Conservation (phyloP, 164 flowering plant species). For the Aristolochia contorta region DNA sequence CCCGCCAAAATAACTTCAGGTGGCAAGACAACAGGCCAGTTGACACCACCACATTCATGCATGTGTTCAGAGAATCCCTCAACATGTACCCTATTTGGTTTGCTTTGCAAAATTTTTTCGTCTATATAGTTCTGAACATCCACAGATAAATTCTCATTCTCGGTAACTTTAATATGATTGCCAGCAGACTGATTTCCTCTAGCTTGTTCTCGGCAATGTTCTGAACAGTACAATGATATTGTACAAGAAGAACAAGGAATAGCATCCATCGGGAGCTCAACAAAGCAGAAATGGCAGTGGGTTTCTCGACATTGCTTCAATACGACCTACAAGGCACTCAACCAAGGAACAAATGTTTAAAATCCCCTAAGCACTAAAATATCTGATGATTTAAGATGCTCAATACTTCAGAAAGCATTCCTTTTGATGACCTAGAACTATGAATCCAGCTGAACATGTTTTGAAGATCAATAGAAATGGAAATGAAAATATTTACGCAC, state of each 20-base stretch:
- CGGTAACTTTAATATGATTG: constrained; percentile 4
- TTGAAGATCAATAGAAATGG: no score
- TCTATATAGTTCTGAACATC: constrained; percentile 32
- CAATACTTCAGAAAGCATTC: no score
- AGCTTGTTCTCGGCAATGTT: constrained; percentile 48
- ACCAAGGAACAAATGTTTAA: constrained; percentile 7
- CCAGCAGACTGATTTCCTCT: constrained; percentile 30
- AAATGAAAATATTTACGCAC: no score
- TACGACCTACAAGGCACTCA: constrained; percentile 44
- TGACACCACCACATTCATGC: constrained; percentile 76
- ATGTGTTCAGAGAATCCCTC: constrained; percentile 42
- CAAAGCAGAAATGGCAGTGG: constrained; percentile 85
- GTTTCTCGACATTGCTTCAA: constrained; percentile 66
- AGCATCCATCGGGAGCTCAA: constrained; percentile 62
- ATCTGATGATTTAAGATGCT: background rate
- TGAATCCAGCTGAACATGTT: no score
- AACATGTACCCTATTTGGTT: constrained; percentile 4
- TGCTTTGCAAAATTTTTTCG: constrained; percentile 13
- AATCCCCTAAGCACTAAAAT: background rate
- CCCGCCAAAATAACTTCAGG: constrained; percentile 71
- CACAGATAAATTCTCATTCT: constrained; percentile 16
- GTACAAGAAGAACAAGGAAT: constrained; percentile 74
- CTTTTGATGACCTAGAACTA: no score
- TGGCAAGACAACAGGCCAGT: constrained; percentile 79
- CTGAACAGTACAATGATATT: constrained; percentile 64